Conservation (phyloP, 495 filamentous ascomycete species). For the Podospora comata region DNA sequence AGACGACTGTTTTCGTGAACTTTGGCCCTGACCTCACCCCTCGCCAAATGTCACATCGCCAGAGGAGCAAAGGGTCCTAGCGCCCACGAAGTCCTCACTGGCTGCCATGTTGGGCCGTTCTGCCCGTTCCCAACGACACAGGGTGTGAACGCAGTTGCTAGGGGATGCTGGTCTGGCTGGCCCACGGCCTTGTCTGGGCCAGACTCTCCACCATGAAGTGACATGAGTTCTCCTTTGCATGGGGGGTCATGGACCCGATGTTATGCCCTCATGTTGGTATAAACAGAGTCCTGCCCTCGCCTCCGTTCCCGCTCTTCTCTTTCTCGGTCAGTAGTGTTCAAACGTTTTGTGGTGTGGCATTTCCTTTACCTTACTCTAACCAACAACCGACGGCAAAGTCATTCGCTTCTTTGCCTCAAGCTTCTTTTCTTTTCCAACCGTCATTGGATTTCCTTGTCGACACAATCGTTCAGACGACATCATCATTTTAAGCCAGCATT, state of each 20-base stretch:
- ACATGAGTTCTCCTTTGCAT: neutral
- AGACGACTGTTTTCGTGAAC: neutral
- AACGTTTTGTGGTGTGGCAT: slow-evolving; percentile 28
- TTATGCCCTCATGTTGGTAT: slow-evolving; percentile 5
- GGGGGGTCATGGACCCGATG: neutral
- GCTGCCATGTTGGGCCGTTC: neutral
- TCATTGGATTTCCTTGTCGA: slow-evolving; percentile 19
- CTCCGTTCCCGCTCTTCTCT: slow-evolving; percentile 21
- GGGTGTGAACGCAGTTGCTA: neutral
- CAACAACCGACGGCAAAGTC: slow-evolving; percentile 46
- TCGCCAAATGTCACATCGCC: neutral
- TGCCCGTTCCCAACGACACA: neutral
- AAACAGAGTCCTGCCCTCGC: neutral
- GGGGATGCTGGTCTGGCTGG: slow-evolving; percentile 4
- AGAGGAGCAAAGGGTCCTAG: neutral
- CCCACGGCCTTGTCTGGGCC: neutral
- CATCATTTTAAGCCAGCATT: neutral
- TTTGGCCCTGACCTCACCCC: neutral
- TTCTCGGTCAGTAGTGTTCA: slow-evolving; percentile 30
- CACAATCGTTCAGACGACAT: slow-evolving; percentile 27
- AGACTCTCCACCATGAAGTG: slow-evolving; percentile 2
- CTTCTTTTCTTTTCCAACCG: slow-evolving; percentile 27
- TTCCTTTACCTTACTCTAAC: slow-evolving; percentile 27
- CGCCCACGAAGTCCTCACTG: neutral
- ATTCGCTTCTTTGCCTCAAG: slow-evolving; percentile 55